Evolutionary conservation across 805 yeast species (phyloP).

Genomic region (Zygotorulaspora sp.): DNA sequence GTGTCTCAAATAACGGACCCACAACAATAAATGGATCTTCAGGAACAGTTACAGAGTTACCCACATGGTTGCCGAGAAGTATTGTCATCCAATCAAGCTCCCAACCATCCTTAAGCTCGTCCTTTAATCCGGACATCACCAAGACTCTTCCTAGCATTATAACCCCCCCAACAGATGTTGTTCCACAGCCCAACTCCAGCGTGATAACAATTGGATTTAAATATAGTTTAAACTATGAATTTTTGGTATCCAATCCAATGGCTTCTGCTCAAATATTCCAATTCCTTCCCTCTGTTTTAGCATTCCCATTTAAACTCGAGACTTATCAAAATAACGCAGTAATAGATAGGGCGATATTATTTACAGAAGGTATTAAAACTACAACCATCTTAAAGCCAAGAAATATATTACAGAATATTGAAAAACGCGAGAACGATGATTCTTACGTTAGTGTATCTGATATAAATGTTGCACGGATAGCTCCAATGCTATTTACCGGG

Average conservation of each 20-base stretch:
- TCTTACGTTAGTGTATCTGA: conserved; percentile 5
- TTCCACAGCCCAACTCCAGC: conserved; percentile 15
- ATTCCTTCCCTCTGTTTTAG: conserved; percentile 67
- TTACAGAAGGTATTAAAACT: not conserved
- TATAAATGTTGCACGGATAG: conserved; percentile 51
- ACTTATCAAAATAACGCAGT: conserved; percentile 9
- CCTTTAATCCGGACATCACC: conserved; percentile 29
- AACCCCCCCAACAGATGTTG: conserved; percentile 38
- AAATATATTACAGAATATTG: not conserved
- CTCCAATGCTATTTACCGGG: conserved; percentile 63
- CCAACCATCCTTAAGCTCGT: conserved; percentile 39
- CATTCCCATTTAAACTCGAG: conserved; percentile 50
- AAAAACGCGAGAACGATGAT: not conserved
- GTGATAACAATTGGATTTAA: conserved; percentile 44
- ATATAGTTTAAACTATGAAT: conserved; percentile 72
- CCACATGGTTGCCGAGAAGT: conserved; percentile 19
- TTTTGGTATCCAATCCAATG: conserved; percentile 73
- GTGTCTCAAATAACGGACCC: not conserved
- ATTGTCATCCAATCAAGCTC: conserved; percentile 20
- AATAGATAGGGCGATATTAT: not conserved
- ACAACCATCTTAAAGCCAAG: conserved; percentile 9
- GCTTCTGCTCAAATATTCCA: conserved; percentile 67
- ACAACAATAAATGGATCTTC: conserved; percentile 16
- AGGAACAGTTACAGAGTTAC: not conserved
- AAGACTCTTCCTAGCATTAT: conserved; percentile 40